phyloP scores from a whole-genome alignment of 306 rosid genomes.

The Quillaja saponaria region DNA sequence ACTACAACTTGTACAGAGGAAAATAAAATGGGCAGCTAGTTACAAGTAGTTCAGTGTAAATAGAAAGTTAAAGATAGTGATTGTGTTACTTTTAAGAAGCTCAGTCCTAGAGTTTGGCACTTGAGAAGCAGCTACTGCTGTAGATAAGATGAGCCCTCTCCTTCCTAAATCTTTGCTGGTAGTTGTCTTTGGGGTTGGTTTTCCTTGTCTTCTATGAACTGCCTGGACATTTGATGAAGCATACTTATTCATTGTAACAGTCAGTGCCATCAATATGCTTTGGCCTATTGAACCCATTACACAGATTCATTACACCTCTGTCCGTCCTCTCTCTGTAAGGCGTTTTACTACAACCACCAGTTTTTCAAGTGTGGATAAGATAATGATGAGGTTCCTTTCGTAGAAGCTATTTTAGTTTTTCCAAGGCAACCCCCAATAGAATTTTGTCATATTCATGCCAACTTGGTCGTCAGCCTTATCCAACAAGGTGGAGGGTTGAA shows the following conservation, averaged over 20 bases:
- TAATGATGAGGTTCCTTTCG: conserved; percentile 19
- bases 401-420: too few species aligned
- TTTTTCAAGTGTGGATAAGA: conserved; percentile 38
- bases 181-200: conserved; percentile 20
- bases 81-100: conserved; percentile 66
- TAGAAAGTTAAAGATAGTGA: conserved; percentile 4
- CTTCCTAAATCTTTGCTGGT: conserved; percentile 43
- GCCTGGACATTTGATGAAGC: conserved; percentile 78
- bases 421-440: too few species aligned
- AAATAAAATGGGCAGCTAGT: not conserved
- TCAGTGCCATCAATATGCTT: conserved; percentile 76
- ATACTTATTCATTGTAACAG: conserved; percentile 72
- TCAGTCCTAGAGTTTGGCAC: conserved; percentile 58
- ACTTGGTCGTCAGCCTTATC: too few species aligned
- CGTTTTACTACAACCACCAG: conserved; percentile 33
- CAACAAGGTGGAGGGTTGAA: too few species aligned
- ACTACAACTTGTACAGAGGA: not conserved
- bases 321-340: not conserved
- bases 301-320: conserved; percentile 11
- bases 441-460: too few species aligned
- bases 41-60: not conserved
- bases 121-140: conserved; percentile 53
- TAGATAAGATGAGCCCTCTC: conserved; percentile 64
- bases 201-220: conserved; percentile 46
- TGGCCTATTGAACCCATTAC: conserved; percentile 77